Base-by-base conservation (phyloP, 1,284 basidiomycete species). In the Sutorius eximius region DNA sequence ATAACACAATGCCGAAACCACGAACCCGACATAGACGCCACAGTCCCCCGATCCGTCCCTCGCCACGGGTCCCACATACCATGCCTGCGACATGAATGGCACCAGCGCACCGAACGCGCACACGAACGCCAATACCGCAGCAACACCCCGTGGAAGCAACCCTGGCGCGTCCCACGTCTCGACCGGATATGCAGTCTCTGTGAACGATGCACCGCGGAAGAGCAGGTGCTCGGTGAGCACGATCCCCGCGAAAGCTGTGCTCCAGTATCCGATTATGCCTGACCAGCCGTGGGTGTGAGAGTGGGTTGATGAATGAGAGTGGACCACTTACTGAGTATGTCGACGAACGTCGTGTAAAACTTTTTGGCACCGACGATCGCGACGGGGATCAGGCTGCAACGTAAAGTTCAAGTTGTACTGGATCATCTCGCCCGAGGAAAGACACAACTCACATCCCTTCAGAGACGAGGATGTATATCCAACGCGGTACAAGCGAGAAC, bases 401-500 rank as follows among this genome's bases (percentile, higher is more conserved):
- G 5, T 24, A 16, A 18, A 13, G 24, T 43, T 51, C 45, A 32
- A 16, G 18, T 40, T 34, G 10, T 33, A 40, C 38, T 18, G 3
- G 8, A 16, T 12, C 40, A 27, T 33, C 38, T 8, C 2, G 15
- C 12, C 56, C 56, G 30, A 53, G 4, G n/a, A 40, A 47, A 57
- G 13, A 44, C 5, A 13, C n/a, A 11, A 66, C 75, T 47, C 45
- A 83, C 82, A 93, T 83, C n/a, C 81, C 87, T 22, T 82, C 86
- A 3, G 88, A 87, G 37, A 91, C 66, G 15, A 89, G 60, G 3
- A 91, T 82, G 61, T 87, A 82, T 34, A 90, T 73, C 71, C 87
- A 92, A 53, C 91, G 78, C 3, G 92, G 91, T 5, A 93, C 74
- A 36, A 73, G 70, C 18, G 76, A 70, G 56, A 82, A 79, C 60